Evolutionary conservation across 306 rosid genomes (phyloP), one percentile per base, ranked within the genome.

Genomic region (Sicyos edulis): DNA sequence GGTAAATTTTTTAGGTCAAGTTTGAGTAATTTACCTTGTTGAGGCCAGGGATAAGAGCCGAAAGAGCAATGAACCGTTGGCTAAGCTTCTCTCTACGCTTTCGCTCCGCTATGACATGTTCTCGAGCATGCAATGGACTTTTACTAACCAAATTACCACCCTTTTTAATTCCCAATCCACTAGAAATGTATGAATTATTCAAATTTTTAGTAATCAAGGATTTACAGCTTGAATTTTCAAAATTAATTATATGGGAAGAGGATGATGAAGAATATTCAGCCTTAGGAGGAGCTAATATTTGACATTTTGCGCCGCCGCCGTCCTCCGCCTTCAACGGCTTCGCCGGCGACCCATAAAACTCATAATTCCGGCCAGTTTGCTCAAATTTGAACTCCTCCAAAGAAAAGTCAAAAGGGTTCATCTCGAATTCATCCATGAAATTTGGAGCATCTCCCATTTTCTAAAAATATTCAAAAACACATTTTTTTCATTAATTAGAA

Each of bases 61-160:
- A 82, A 59, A 85, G 83, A 62, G 84, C 83, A 6, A 85, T 82
- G 64, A 82, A 85, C 44, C 80, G 55, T 68, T 82, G 86, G 74
- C 80, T 80, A 68, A 85, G 88, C 72, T 85, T 85, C 73, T 85
- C 86, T 19, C 88, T 49, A 10, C 88, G 82, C 70, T 82, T 85
- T 71, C 88, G 75, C 70, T 85, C 88, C 0, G 88, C 88, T 6
- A 85, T 45, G 3, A 82, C 86, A 10, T 85, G 89, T 53, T 85
- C 85, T 78, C 78, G 77, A 73, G 86, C 82, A 78, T 77, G 64
- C 50, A 75, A 62, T 11, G 81, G 81, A 58, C 75, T 75, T 68
- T 81, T 70, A 22, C 16, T 61, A 19, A 37, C 19, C 0, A 49
- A 37, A 37, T 8, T 15, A 70, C 12, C 76, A 73, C 15, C 42